These are phyloP conservation scores for Zasmidium cellare DNA, from an alignment of 2,329 filamentous ascomycete species.

Conservation along the genomic window DNA sequence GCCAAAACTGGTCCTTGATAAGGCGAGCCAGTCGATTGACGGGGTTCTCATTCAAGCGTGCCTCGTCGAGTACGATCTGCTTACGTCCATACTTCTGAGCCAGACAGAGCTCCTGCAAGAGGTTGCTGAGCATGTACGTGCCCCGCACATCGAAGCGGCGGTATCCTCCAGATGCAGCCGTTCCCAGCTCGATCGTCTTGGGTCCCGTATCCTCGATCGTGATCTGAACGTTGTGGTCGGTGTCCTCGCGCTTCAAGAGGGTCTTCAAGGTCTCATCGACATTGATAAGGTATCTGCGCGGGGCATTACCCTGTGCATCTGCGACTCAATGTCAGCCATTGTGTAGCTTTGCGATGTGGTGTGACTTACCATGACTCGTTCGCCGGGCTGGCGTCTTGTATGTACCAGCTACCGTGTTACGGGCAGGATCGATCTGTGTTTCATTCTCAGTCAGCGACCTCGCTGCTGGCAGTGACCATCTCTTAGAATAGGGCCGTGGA, in stretches of 20 bases:
- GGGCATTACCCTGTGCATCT: conserved; percentile 72
- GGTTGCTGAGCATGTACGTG: conserved; percentile 95
- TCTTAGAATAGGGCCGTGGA: conserved; percentile 7
- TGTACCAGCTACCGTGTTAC: conserved; percentile 16
- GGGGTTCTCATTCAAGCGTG: conserved; percentile 90
- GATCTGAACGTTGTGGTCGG: conserved; percentile 92
- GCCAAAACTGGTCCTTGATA: conserved; percentile 91
- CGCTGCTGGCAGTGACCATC: conserved; percentile 3
- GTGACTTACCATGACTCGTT: conserved; percentile 33
- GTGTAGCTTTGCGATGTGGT: neutral
- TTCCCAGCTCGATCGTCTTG: conserved; percentile 85
- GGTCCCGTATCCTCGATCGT: conserved; percentile 95
- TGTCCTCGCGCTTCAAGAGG: conserved; percentile 83
- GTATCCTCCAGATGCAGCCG: conserved; percentile 79
- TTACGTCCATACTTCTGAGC: conserved; percentile 88
- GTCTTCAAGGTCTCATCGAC: conserved; percentile 80
- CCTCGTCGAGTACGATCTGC: conserved; percentile 87
- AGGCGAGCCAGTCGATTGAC: conserved; percentile 83
- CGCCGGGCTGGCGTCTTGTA: conserved; percentile 28
- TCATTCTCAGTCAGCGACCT: conserved; percentile 7
- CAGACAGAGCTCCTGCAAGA: conserved; percentile 89
- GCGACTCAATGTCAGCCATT: conserved; percentile 13
- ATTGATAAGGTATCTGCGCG: conserved; percentile 81
- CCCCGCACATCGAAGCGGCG: conserved; percentile 89
- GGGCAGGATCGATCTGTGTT: conserved; percentile 24